Base-by-base conservation (phyloP, 2,329 filamentous ascomycete species). In the Corynespora cassiicola region DNA sequence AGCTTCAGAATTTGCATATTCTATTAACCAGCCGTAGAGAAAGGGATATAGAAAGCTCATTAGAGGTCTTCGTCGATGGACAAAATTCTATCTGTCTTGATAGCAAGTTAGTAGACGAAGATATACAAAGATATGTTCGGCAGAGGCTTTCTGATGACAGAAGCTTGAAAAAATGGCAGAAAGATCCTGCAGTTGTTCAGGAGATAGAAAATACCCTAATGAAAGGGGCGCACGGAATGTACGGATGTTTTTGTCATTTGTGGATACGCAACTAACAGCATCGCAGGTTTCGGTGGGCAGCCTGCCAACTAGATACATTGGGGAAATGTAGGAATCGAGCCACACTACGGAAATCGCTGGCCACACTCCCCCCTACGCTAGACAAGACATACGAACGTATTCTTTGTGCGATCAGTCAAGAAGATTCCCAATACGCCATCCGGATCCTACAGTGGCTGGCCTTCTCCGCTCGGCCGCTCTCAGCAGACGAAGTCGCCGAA, bases 91-190 rank as follows among this genome's bases (percentile, higher is more conserved):
- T 66, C 1, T 45, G 38, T 36, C 50, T 64, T 14, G 40, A 64
- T n/a, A 55, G 48, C 5, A 36, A 49, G 0, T 18, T 58, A 15
- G 57, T 65, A 3, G 56, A 65, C 25, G 26, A 44, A 15, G 61
- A 63, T 15, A 63, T 66, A 48, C 34, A 53, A 15, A 40, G n/a
- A 36, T 65, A 58, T 31, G 47, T 65, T 32, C 43, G 30, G 26
- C 44, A 62, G 36, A 35, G 70, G 61, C 50, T 75, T 60, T 46
- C 59, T 58, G 31, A 69, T 6, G 49, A 65, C 12, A 52, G 49
- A 19, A 18, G 4, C 9, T 35, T 66, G 12, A 23, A 7, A 4
- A 65, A 57, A 39, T 65, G 54, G 61, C 31, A 40, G 4, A 54
- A 49, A 24, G 50, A 65, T 21, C 43, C 42, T 20, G 27, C 38